A percentile compares a stretch with the other conserved stretches of the same genome.
Evolutionary conservation across 2,329 filamentous ascomycete species (phyloP).

Genomic region (Biscogniauxia marginata): DNA sequence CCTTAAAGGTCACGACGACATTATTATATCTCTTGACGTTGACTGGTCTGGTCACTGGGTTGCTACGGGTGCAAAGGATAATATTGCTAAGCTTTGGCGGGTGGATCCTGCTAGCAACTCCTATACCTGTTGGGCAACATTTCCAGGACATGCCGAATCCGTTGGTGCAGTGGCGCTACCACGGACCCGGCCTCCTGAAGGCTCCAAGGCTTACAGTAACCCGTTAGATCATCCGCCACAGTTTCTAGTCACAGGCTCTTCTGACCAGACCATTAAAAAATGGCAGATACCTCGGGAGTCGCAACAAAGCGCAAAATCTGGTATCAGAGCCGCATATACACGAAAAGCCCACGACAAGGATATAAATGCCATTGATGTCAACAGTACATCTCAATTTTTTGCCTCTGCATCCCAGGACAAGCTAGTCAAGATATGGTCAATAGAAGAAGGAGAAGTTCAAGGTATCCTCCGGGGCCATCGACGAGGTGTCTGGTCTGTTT

Average conservation of each 20-base stretch:
- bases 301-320: slow-evolving; percentile 48
- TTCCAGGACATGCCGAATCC: slow-evolving; percentile 92
- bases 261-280: slow-evolving; percentile 92
- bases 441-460: slow-evolving; percentile 83
- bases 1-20: slow-evolving; percentile 88
- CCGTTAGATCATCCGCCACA: slow-evolving; percentile 77
- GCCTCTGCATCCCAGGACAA: slow-evolving; percentile 96
- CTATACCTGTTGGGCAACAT: slow-evolving; percentile 76
- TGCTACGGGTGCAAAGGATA: slow-evolving; percentile 94
- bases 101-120: slow-evolving; percentile 73
- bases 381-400: slow-evolving; percentile 73
- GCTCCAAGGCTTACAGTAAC: slow-evolving; percentile 68
- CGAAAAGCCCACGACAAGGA: slow-evolving; percentile 98
- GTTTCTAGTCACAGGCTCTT: slow-evolving; percentile 87
- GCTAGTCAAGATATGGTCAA: slow-evolving; percentile 95
- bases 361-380: slow-evolving; percentile 90
- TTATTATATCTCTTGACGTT: slow-evolving; percentile 89
- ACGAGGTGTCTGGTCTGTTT: slow-evolving; percentile 92
- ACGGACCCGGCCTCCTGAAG: slow-evolving; percentile 62
- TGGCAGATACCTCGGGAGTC: slow-evolving; percentile 73
- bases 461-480: slow-evolving; percentile 91
- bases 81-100: slow-evolving; percentile 87
- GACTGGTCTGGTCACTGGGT: slow-evolving; percentile 99
- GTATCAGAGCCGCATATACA: slow-evolving; percentile 72
- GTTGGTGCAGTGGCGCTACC: slow-evolving; percentile 86